phyloP scores from a whole-genome alignment of 306 rosid species.

The cucumber (Cucumis sativus) region DNA sequence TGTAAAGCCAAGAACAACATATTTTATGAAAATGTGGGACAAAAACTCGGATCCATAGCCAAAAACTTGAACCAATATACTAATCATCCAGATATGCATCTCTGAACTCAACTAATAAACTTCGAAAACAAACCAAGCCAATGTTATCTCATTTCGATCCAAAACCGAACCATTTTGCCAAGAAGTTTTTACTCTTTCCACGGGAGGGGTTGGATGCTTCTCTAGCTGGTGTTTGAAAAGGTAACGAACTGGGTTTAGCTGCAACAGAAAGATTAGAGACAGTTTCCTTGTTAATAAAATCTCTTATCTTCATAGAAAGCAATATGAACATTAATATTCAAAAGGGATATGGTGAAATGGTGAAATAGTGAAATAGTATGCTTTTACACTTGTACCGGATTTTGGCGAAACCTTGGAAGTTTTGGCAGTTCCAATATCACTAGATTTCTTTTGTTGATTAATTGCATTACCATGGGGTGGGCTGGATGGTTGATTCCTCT shows the following conservation, averaged over 20 bases:
- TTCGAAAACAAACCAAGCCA: background rate
- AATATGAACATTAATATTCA: background rate
- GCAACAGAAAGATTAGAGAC: slow-evolving; percentile 17
- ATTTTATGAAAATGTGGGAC: background rate
- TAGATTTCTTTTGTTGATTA: slow-evolving; percentile 27
- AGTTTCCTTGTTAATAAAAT: background rate
- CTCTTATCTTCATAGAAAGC: background rate
- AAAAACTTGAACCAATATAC: background rate
- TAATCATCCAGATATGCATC: slow-evolving; percentile 11
- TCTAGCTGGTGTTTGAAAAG: slow-evolving; percentile 24
- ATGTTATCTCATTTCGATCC: slow-evolving; percentile 42
- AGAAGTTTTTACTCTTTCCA: slow-evolving; percentile 57
- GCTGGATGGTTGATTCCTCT: slow-evolving; percentile 31
- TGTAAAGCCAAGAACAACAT: background rate
- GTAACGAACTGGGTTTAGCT: slow-evolving; percentile 35
- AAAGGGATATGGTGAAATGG: background rate
- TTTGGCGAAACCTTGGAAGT: slow-evolving; percentile 27
- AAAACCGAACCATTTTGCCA: slow-evolving; percentile 80
- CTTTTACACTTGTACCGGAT: slow-evolving; percentile 23
- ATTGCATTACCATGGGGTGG: slow-evolving; percentile 19
- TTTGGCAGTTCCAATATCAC: slow-evolving; percentile 23
- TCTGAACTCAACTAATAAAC: slow-evolving; percentile 25
- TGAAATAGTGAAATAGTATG: background rate
- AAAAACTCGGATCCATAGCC: background rate
- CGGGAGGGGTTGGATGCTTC: slow-evolving; percentile 29